Conservation (phyloP, 805 yeast species). For the Kluyveromyces siamensis region DNA sequence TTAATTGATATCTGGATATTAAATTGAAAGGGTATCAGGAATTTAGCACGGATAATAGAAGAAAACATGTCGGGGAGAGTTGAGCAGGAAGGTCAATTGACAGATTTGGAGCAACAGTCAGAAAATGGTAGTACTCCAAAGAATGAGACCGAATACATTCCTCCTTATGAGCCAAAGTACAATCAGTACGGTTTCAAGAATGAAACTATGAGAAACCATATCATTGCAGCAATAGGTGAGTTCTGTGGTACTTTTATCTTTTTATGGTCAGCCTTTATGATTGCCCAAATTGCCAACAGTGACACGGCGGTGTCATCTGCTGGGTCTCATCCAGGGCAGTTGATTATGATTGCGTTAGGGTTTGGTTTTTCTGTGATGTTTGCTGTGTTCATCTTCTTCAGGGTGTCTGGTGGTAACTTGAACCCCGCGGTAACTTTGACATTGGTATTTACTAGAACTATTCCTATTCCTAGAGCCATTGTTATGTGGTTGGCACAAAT, state of each 20-base stretch:
- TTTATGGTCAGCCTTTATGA: conserved; percentile 71
- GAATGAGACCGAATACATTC: conserved; percentile 1
- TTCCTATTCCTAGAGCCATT: conserved; percentile 61
- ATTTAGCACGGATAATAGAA: background rate
- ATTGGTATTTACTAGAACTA: conserved; percentile 61
- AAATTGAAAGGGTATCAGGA: background rate
- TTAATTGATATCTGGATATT: too few relatives aligned
- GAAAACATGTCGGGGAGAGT: background rate
- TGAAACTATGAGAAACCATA: conserved; percentile 46
- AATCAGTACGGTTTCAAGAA: conserved; percentile 31
- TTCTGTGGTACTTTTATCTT: conserved; percentile 81
- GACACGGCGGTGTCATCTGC: conserved; percentile 21
- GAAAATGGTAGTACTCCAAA: background rate
- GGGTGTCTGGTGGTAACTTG: conserved; percentile 80
- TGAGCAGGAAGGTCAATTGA: background rate
- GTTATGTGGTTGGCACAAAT: conserved; percentile 61
- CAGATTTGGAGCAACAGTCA: conserved; percentile 1
- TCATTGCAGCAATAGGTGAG: conserved; percentile 68
- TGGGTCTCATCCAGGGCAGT: conserved; percentile 55
- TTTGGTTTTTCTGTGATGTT: conserved; percentile 76
- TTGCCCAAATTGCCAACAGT: conserved; percentile 76
- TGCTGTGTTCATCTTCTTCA: conserved; percentile 33
- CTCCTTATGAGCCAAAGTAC: conserved; percentile 10
- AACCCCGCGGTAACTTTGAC: conserved; percentile 83
- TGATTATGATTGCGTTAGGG: conserved; percentile 76